Conservation (phyloP, 1,139 yeast genomes). For the Zygoascus hellenicus region DNA sequence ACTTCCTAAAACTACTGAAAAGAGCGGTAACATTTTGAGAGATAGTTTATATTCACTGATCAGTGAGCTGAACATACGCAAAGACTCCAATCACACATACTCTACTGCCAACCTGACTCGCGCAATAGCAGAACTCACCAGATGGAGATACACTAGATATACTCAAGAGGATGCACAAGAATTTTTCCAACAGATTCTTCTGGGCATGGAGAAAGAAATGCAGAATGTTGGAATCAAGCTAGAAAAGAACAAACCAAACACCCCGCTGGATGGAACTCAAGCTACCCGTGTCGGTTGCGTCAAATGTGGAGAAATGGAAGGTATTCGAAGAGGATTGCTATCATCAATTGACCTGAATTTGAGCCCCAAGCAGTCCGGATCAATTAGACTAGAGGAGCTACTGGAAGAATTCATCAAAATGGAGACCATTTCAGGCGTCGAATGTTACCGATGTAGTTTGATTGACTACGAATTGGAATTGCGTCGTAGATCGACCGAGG, state of each 20-base stretch:
- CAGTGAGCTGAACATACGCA: constrained; percentile 35
- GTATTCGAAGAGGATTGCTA: constrained; percentile 73
- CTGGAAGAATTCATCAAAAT: constrained; percentile 70
- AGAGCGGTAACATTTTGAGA: neutral
- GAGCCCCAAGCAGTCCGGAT: constrained; percentile 22
- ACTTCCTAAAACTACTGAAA: neutral
- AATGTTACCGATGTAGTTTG: constrained; percentile 86
- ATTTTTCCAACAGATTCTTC: constrained; percentile 75
- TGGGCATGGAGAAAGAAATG: constrained; percentile 61
- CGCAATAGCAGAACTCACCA: constrained; percentile 67
- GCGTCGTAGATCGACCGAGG: constrained; percentile 6
- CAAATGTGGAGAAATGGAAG: constrained; percentile 88
- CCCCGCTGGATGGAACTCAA: constrained; percentile 80
- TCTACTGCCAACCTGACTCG: constrained; percentile 59
- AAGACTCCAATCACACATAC: constrained; percentile 39
- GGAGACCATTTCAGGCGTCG: constrained; percentile 86
- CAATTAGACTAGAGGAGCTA: constrained; percentile 49
- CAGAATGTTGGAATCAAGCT: constrained; percentile 10
- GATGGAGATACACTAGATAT: constrained; percentile 55
- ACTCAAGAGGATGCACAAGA: constrained; percentile 96
- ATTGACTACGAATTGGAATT: constrained; percentile 53
- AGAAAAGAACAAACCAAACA: constrained; percentile 11
- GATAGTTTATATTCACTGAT: constrained; percentile 20
- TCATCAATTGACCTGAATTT: constrained; percentile 77
- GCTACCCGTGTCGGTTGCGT: constrained; percentile 87